A percentile compares a stretch with the other conserved stretches of the same genome.
These are phyloP conservation scores for Populus ilicifolia DNA, from an alignment of 345 rosid genomes.

Conservation along the genomic window DNA sequence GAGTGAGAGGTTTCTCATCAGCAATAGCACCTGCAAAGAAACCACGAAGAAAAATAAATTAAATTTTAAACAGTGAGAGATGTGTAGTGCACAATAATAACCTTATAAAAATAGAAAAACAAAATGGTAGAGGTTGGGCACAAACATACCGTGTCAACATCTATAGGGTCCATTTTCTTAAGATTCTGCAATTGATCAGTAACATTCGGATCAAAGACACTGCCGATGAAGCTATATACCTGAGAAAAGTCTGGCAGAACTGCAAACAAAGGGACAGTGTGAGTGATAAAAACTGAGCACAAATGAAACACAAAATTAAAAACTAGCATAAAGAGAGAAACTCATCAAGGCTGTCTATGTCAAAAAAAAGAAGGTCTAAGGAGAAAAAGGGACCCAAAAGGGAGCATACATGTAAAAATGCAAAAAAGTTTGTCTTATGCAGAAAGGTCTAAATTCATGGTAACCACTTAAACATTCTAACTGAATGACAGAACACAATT, in stretches of 20 bases:
- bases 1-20: slow-evolving; percentile 92
- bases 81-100: neutral
- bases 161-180: slow-evolving; percentile 85
- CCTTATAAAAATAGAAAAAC: neutral
- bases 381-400: neutral
- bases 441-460: neutral
- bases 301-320: neutral
- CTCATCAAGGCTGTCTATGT: neutral
- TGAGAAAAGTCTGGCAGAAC: slow-evolving; percentile 82
- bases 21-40: slow-evolving; percentile 57
- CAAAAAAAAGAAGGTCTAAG: neutral
- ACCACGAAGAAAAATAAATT: slow-evolving; percentile 16
- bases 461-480: neutral
- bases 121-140: slow-evolving; percentile 1
- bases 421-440: neutral
- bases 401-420: neutral
- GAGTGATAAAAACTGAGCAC: neutral
- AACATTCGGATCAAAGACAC: slow-evolving; percentile 70
- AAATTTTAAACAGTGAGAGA: neutral
- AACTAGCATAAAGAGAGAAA: neutral
- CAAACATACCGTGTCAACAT: slow-evolving; percentile 66
- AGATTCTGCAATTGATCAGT: slow-evolving; percentile 63
- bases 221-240: slow-evolving; percentile 88
- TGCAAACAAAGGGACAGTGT: slow-evolving; percentile 27
- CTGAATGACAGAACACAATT: neutral